Evolutionary conservation across 495 filamentous ascomycete genomes (phyloP), one percentile per base, ranked within the genome.

Genomic region (Penicillium bovifimosum): DNA sequence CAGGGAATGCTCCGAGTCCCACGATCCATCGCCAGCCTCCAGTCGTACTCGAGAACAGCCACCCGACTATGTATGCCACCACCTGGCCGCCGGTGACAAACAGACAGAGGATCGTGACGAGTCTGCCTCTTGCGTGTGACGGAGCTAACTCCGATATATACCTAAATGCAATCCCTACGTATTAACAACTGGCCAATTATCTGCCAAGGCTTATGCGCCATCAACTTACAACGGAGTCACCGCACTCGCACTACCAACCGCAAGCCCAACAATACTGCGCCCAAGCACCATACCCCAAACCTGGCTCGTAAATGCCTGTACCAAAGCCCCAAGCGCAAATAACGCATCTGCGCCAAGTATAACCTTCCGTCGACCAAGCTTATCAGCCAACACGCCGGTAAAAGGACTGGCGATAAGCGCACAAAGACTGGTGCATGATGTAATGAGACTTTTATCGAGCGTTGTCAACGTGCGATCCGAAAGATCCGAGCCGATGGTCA

Each of bases 1-100:
- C 91, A 0, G 91, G 91, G 42, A 84, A 47, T 24, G 86, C 88
- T 2, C 91, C 91, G 9, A 96, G 69, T 0, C 91, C 91, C 1
- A 96, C 89, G 77, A 95, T 88, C 83, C 86, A 95, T 50, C 91
- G 73, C 91, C 91, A 96, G 17, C 86, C 89, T 11, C 79, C 80
- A 33, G 68, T 62, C 49, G 77, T 72, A n/a, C 76, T 73, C 14
- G 75, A 79, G 36, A 78, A 86, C 8, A 76, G 63, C 83, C 81
- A 95, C 2, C 82, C 90, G 34, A 88, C 70, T 20, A 90, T 64
- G 62, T 96, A 96, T 6, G 91, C 90, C 13, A 93, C 76, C 2
- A 96, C 86, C 65, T 95, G 90, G 0, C 91, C 91, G 14, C 84
- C 71, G 1, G 91, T 95, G 38, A 96, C 86, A 45, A 90, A 86